Percentiles rank a stretch among this genome's conserved stretches.
These are phyloP conservation scores for Zymoseptoria crescenta DNA, from an alignment of 2,329 filamentous ascomycete species.

Conservation along the genomic window DNA sequence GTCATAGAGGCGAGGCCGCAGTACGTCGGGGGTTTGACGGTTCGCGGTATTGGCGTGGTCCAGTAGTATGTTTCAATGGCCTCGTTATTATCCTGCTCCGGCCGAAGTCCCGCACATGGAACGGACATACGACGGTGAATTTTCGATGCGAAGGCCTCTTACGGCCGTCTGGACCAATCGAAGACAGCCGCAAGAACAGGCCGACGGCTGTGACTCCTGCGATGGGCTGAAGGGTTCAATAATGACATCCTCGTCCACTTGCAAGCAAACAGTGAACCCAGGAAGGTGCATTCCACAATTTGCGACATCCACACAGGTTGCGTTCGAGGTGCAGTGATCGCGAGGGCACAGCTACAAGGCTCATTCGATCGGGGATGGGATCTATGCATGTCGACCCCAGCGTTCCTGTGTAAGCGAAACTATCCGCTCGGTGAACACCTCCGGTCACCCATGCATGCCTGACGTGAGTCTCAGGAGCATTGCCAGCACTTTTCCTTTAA, in stretches of 20 bases:
- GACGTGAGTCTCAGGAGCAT: background rate
- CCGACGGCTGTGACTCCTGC: background rate
- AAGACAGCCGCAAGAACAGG: background rate
- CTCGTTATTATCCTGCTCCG: too few species aligned
- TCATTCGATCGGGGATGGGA: background rate
- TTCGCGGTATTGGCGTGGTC: background rate
- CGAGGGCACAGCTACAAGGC: background rate
- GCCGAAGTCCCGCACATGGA: too few species aligned
- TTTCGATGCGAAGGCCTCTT: background rate
- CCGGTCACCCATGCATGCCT: background rate
- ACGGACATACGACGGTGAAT: background rate
- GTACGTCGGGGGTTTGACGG: background rate
- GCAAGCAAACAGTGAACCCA: background rate
- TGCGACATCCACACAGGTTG: background rate
- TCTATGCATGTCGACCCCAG: background rate
- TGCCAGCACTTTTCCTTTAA: background rate
- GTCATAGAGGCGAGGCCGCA: background rate
- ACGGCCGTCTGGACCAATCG: background rate
- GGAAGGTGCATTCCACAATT: background rate
- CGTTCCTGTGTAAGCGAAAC: background rate
- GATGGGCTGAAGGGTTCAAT: background rate
- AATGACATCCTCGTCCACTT: background rate
- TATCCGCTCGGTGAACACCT: background rate
- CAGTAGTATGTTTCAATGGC: background rate
- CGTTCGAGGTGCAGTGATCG: background rate